Evolutionary conservation across 768 basidiomycete species (phyloP), one percentile per base, ranked within the genome.

Genomic region (Russula foetens): DNA sequence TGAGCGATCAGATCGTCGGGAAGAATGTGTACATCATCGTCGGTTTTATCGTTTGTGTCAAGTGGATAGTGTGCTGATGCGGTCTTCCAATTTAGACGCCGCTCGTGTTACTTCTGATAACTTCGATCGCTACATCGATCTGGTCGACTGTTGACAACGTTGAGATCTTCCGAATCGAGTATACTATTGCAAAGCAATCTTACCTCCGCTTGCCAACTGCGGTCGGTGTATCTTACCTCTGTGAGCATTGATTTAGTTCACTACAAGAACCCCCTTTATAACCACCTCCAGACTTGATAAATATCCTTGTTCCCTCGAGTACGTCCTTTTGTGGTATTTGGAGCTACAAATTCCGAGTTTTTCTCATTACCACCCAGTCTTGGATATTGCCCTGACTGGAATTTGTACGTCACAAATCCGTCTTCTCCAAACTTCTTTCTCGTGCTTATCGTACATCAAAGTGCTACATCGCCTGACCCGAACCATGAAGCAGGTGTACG

Each of bases 251-350:
- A 21, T 24, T 15, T 17, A 3, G 11, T 49, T 29, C n/a, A 49
- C 15, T 9, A 11, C 21, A 54, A 44, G 17, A 39, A 15, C 23
- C 15, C 11, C 29, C 17, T 6, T 45, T 21, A 4, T n/a, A 61
- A 29, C 17, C 3, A 28, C 21, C 38, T 44, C 6, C 28, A 61
- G 60, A 49, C 41, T 7, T 44, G 15, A 33, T 55, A 14, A 35
- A 23, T 14, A 53, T 60, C 47, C 29, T 56, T 29, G 39, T 54
- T 15, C 59, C 59, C 41, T 60, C 59, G 31, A 21, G 59, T 60
- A 50, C 21, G 59, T 50, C n/a, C 47, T 15, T 6, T 46, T 14
- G 35, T 43, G 4, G n/a, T 8, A 21, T 11, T 15, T 29, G 21
- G 33, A 14, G 17, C 12, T 15, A 17, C 26, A 15, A 15, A 43